phyloP scores from a whole-genome alignment of 192 early-diverging fungal genomes.

The Phlyctochytrium planicorne region DNA sequence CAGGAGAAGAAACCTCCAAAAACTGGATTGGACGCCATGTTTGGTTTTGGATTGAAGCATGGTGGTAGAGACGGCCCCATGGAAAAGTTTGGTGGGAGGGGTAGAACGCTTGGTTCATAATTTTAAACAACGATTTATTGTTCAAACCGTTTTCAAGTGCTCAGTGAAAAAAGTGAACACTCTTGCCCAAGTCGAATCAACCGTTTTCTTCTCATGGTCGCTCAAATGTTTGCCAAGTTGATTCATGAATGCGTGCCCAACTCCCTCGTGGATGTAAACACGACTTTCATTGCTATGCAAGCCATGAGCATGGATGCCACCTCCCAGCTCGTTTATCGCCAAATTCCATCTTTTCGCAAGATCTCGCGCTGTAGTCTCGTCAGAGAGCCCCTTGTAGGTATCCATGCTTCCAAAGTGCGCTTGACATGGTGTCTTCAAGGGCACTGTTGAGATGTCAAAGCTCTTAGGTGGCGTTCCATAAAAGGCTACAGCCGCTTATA shows the following conservation, averaged over 20 bases:
- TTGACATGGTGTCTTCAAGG: slow-evolving; percentile 23
- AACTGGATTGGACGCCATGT: slow-evolving; percentile 24
- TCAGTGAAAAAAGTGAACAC: slow-evolving; percentile 25
- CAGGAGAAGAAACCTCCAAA: slow-evolving; percentile 10
- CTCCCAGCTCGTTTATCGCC: slow-evolving; percentile 21
- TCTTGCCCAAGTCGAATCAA: slow-evolving; percentile 29
- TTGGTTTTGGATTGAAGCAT: slow-evolving; percentile 17
- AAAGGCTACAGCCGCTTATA: slow-evolving; percentile 23
- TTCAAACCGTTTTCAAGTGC: slow-evolving; percentile 32
- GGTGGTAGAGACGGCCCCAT: slow-evolving; percentile 8
- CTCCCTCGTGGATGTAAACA: slow-evolving; percentile 23
- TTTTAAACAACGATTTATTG: background rate
- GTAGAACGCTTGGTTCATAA: slow-evolving; percentile 7
- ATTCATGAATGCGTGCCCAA: slow-evolving; percentile 34
- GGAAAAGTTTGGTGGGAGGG: slow-evolving; percentile 18
- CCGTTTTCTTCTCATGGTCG: slow-evolving; percentile 2
- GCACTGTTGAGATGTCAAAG: slow-evolving; percentile 27
- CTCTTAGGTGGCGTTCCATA: slow-evolving; percentile 21
- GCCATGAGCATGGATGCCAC: slow-evolving; percentile 28
- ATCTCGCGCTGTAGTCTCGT: slow-evolving; percentile 15
- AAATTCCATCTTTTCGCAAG: slow-evolving; percentile 27
- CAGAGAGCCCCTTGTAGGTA: slow-evolving; percentile 17
- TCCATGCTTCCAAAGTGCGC: slow-evolving; percentile 29
- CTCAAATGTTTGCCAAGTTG: slow-evolving; percentile 1
- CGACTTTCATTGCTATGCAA: slow-evolving; percentile 26